phyloP scores from a whole-genome alignment of 2,329 filamentous ascomycete genomes.

The Ploettnerulaceae sp. region DNA sequence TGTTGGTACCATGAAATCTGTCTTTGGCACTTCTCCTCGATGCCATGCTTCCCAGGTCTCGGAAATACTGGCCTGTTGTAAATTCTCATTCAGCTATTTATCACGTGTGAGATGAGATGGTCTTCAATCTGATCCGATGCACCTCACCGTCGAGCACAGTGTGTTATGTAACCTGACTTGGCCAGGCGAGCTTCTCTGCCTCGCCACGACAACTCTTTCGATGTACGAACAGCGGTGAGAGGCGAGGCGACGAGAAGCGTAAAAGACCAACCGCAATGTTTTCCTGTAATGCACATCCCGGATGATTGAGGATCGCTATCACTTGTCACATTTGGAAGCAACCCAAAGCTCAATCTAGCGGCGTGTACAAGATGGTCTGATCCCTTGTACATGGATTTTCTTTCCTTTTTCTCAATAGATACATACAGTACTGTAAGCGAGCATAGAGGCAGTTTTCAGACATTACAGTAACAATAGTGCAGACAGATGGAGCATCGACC shows the following conservation, averaged over 20 bases:
- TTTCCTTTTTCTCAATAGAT: conserved; percentile 10
- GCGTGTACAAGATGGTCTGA: conserved; percentile 6
- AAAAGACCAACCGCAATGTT: not conserved
- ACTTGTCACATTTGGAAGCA: conserved; percentile 18
- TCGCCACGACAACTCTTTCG: conserved; percentile 15
- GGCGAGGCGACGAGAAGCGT: not conserved
- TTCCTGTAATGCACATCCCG: not conserved
- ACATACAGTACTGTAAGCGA: conserved; percentile 1
- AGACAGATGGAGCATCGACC: conserved; percentile 19
- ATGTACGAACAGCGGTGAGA: conserved; percentile 28
- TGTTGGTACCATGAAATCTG: not conserved
- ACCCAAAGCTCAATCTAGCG: not conserved
- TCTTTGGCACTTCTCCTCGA: not conserved
- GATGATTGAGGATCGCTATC: conserved; percentile 16
- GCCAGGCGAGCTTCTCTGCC: conserved; percentile 8
- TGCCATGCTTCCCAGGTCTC: not conserved
- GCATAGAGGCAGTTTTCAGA: conserved; percentile 3
- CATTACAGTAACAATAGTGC: conserved; percentile 21
- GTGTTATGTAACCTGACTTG: conserved; percentile 19
- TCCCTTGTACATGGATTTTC: not conserved
- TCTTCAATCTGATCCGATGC: not conserved
- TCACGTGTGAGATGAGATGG: conserved; percentile 10
- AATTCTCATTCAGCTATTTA: not conserved
- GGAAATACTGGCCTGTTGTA: not conserved
- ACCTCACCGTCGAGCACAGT: not conserved